Conservation (phyloP, 2,329 filamentous ascomycete genomes). For the Talaromyces sp. region DNA sequence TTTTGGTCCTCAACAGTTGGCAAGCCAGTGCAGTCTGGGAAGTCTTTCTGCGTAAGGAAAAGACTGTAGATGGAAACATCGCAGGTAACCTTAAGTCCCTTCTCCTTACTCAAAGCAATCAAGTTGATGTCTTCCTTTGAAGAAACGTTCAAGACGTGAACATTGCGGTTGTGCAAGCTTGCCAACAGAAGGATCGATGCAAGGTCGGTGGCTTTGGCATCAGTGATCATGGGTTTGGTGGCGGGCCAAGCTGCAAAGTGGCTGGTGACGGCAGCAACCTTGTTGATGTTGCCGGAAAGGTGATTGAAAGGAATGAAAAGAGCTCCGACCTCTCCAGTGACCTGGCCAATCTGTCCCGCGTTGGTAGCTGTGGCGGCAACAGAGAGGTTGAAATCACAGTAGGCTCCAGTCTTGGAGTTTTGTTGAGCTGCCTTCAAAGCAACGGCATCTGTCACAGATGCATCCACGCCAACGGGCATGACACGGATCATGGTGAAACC, state of each 20-base stretch:
- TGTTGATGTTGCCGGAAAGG: conserved; percentile 78
- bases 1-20: conserved; percentile 67
- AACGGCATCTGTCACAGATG: conserved; percentile 69
- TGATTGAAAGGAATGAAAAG: conserved; percentile 82
- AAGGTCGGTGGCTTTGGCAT: conserved; percentile 76
- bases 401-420: conserved; percentile 65
- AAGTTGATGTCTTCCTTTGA: conserved; percentile 76
- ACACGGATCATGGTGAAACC: conserved; percentile 80
- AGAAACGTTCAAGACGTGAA: conserved; percentile 79
- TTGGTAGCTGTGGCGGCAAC: conserved; percentile 72
- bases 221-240: conserved; percentile 77
- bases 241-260: conserved; percentile 77
- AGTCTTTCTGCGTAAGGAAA: conserved; percentile 71
- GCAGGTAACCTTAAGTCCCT: conserved; percentile 78
- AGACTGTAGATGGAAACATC: conserved; percentile 78
- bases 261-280: conserved; percentile 73
- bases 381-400: conserved; percentile 78
- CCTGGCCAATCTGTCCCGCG: conserved; percentile 69
- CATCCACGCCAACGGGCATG: conserved; percentile 72
- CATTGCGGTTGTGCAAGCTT: conserved; percentile 72
- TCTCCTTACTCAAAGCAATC: conserved; percentile 74
- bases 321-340: conserved; percentile 72
- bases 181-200: conserved; percentile 77
- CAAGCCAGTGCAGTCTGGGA: conserved; percentile 64
- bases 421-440: conserved; percentile 70